Percentiles rank a stretch among this genome's conserved stretches.
phyloP scores from a whole-genome alignment of 2,329 filamentous ascomycete genomes.

The Paracorniculantispora psalliotae region DNA sequence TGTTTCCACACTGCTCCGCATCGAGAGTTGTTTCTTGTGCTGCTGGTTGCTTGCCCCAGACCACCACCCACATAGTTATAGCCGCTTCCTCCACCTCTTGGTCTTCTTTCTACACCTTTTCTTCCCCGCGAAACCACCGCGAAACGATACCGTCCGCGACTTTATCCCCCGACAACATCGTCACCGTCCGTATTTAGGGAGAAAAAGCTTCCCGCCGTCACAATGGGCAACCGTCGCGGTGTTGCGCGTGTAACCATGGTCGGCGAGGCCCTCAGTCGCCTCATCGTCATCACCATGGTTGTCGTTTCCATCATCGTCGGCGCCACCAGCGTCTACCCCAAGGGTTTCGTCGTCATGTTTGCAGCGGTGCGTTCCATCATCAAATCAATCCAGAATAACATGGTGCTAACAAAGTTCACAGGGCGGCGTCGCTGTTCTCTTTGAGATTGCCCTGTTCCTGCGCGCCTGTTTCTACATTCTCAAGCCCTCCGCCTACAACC shows the following conservation, averaged over 20 bases:
- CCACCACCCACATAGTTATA: background rate
- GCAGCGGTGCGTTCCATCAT: background rate
- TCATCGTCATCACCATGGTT: slow-evolving; percentile 9
- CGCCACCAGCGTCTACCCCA: slow-evolving; percentile 11
- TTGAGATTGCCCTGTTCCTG: background rate
- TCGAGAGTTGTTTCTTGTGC: background rate
- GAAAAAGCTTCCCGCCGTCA: background rate
- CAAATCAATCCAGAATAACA: too few species aligned
- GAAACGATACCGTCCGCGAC: too few species aligned
- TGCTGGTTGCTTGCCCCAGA: background rate
- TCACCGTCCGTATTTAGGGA: too few species aligned
- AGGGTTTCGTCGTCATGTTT: slow-evolving; percentile 12
- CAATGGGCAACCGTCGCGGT: slow-evolving; percentile 9
- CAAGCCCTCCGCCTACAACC: slow-evolving; percentile 12
- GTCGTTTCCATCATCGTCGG: slow-evolving; percentile 7
- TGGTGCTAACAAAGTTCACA: background rate
- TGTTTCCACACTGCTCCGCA: background rate
- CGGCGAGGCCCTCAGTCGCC: slow-evolving; percentile 5
- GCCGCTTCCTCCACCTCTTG: background rate
- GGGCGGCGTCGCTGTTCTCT: slow-evolving; percentile 4
- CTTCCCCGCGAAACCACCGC: background rate
- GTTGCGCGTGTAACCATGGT: slow-evolving; percentile 9
- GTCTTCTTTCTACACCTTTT: background rate
- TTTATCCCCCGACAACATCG: too few species aligned
- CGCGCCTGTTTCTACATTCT: slow-evolving; percentile 8